Conservation (phyloP, 2,329 filamentous ascomycete species). For the Curvularia hawaiiensis region DNA sequence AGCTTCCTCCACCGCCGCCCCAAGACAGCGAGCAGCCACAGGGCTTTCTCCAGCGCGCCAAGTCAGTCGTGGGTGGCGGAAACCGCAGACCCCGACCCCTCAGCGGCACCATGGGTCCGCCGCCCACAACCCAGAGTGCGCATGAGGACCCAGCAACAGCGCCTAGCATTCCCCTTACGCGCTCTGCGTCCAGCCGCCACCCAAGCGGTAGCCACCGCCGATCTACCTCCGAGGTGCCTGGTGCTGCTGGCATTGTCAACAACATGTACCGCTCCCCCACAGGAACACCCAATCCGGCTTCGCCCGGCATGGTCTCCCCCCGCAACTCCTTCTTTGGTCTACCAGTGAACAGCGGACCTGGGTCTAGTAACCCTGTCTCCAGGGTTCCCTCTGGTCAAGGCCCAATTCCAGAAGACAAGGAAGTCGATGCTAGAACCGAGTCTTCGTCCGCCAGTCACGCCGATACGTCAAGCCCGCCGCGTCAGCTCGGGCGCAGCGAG, state of each 20-base stretch:
- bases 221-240: constrained; percentile 54
- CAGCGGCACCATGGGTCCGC: constrained; percentile 37
- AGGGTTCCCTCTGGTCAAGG: constrained; percentile 43
- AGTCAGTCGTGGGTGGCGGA: constrained; percentile 59
- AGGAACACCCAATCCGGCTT: constrained; percentile 53
- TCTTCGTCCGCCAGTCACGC: constrained; percentile 34
- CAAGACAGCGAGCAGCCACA: constrained; percentile 56
- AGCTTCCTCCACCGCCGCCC: constrained; percentile 76
- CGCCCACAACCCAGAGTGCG: constrained; percentile 28
- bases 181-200: constrained; percentile 58
- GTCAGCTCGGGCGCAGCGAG: constrained; percentile 59
- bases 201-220: constrained; percentile 46
- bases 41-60: constrained; percentile 62
- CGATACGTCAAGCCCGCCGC: constrained; percentile 55
- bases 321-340: constrained; percentile 49
- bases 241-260: constrained; percentile 76
- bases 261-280: constrained; percentile 76
- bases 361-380: constrained; percentile 43
- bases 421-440: constrained; percentile 35
- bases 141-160: constrained; percentile 72
- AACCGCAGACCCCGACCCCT: constrained; percentile 52
- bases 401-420: constrained; percentile 41
- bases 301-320: constrained; percentile 48
- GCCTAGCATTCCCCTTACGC: constrained; percentile 73
- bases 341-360: constrained; percentile 49